Conservation (phyloP, 306 rosid species). For the Rubus parviflorus region DNA sequence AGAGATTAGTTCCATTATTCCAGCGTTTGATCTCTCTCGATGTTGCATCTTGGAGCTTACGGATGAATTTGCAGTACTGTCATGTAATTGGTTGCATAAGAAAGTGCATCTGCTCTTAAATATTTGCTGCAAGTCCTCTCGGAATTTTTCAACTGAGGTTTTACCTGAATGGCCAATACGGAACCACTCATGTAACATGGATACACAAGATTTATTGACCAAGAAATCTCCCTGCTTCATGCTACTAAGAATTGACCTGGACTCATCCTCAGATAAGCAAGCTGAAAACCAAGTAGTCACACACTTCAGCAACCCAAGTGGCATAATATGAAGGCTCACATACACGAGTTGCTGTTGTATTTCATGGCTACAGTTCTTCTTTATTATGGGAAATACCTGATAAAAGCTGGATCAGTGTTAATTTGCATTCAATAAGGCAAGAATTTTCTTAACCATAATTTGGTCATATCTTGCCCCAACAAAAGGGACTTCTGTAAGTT, state of each 20-base stretch:
- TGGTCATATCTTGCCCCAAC: constrained; percentile 15
- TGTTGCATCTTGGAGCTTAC: constrained; percentile 35
- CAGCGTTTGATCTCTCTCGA: constrained; percentile 25
- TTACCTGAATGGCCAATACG: constrained; percentile 80
- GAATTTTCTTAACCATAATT: constrained; percentile 3
- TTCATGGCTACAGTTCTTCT: constrained; percentile 52
- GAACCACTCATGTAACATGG: constrained; percentile 79
- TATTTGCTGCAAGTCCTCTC: constrained; percentile 58
- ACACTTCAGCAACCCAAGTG: constrained; percentile 82
- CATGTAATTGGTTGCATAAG: constrained; percentile 46
- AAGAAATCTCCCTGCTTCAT: constrained; percentile 44
- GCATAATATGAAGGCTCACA: constrained; percentile 79
- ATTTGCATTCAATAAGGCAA: not conserved
- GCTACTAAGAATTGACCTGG: constrained; percentile 52
- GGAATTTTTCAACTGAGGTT: constrained; percentile 60
- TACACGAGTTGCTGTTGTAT: constrained; percentile 64
- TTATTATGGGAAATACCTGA: constrained; percentile 77
- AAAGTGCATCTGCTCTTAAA: constrained; percentile 62
- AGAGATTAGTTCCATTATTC: constrained; percentile 19
- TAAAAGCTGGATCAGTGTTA: constrained; percentile 34
- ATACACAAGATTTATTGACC: constrained; percentile 52
- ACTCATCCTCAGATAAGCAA: constrained; percentile 68
- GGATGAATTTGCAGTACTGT: constrained; percentile 47
- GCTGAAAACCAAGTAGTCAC: constrained; percentile 81
- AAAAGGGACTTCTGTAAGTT: constrained; percentile 17